Conservation (phyloP, 2,329 filamentous ascomycete species). For the Exophiala sideris region DNA sequence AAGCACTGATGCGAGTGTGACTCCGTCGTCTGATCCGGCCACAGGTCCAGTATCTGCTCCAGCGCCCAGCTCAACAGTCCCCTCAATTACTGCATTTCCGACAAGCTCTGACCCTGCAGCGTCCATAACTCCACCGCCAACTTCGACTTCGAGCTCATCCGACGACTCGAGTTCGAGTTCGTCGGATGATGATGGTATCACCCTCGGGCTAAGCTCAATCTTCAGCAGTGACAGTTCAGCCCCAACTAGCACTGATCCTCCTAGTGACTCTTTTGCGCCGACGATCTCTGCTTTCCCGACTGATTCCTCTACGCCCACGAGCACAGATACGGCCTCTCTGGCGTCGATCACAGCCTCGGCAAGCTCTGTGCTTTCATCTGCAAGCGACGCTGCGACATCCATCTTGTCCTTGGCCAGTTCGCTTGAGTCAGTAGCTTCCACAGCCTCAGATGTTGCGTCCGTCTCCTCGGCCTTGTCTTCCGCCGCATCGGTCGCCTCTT, state of each 20-base stretch:
- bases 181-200: slow-evolving; percentile 8
- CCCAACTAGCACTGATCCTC: background rate
- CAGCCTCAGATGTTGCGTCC: slow-evolving; percentile 18
- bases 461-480: slow-evolving; percentile 23
- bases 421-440: slow-evolving; percentile 17
- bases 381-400: slow-evolving; percentile 18
- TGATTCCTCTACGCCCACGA: slow-evolving; percentile 24
- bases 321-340: slow-evolving; percentile 10
- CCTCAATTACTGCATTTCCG: slow-evolving; percentile 7
- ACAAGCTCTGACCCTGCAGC: background rate
- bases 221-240: slow-evolving; percentile 17
- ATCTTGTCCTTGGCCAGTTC: slow-evolving; percentile 23
- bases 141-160: slow-evolving; percentile 14
- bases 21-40: slow-evolving; percentile 1
- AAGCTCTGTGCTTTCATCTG: slow-evolving; percentile 13
- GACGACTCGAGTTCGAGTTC: slow-evolving; percentile 6
- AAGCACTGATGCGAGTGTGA: slow-evolving; percentile 11
- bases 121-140: slow-evolving; percentile 5
- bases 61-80: background rate
- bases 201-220: slow-evolving; percentile 15
- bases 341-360: slow-evolving; percentile 9
- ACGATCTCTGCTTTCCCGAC: background rate
- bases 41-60: background rate
- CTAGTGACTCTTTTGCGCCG: background rate
- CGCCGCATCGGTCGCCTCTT: slow-evolving; percentile 15